phyloP scores from a whole-genome alignment of 2,329 filamentous ascomycete genomes.

The Huntiella decipiens region DNA sequence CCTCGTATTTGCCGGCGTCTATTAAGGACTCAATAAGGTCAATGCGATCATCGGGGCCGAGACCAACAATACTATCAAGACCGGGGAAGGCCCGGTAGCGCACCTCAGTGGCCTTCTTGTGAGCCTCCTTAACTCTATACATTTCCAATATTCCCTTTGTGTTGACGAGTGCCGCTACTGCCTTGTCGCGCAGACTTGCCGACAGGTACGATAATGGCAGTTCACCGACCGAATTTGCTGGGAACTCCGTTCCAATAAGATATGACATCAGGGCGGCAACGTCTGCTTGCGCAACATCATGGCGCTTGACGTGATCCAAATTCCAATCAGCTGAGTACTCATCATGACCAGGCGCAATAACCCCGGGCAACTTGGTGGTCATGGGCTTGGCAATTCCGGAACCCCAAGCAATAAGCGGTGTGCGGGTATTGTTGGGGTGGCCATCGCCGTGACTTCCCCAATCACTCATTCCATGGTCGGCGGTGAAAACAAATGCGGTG shows the following conservation, averaged over 20 bases:
- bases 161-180: slow-evolving; percentile 68
- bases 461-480: slow-evolving; percentile 97
- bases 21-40: slow-evolving; percentile 51
- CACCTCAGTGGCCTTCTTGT: slow-evolving; percentile 58
- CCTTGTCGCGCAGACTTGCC: slow-evolving; percentile 55
- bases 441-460: slow-evolving; percentile 98
- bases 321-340: slow-evolving; percentile 84
- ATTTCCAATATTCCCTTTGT: slow-evolving; percentile 79
- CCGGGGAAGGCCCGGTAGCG: slow-evolving; percentile 58
- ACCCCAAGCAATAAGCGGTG: slow-evolving; percentile 82
- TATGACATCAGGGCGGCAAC: slow-evolving; percentile 93
- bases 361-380: slow-evolving; percentile 25
- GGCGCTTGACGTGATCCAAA: slow-evolving; percentile 57
- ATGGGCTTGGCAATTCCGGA: slow-evolving; percentile 69
- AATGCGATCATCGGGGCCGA: slow-evolving; percentile 48
- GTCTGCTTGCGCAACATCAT: slow-evolving; percentile 89
- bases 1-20: slow-evolving; percentile 42
- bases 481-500: slow-evolving; percentile 91
- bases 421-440: slow-evolving; percentile 90
- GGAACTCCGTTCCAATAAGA: slow-evolving; percentile 69
- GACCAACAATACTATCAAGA: slow-evolving; percentile 38
- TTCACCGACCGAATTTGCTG: slow-evolving; percentile 89
- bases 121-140: slow-evolving; percentile 82
- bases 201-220: slow-evolving; percentile 69
- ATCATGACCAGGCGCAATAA: slow-evolving; percentile 61